A percentile compares a stretch with the other conserved stretches of the same genome.
phyloP scores from a whole-genome alignment of 805 yeast species.

The Dipodascopsis tothii region DNA sequence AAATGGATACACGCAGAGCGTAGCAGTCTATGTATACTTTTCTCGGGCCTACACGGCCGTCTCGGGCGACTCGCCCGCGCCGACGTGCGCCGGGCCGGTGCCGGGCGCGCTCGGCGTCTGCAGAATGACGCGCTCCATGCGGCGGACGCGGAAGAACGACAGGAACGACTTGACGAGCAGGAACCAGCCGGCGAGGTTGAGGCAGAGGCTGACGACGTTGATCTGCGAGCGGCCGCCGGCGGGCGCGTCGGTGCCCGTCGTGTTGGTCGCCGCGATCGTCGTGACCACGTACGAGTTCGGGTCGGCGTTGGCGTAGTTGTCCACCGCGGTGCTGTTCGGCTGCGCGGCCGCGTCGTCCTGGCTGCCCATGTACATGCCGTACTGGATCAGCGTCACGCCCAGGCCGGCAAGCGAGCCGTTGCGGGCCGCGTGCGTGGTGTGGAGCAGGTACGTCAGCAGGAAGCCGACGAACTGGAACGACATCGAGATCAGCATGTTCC shows the following conservation, averaged over 20 bases:
- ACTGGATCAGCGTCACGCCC: conserved; percentile 72
- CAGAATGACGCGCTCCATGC: conserved; percentile 59
- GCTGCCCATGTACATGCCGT: conserved; percentile 46
- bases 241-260: conserved; percentile 19
- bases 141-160: conserved; percentile 69
- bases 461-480: conserved; percentile 93
- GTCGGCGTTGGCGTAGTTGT: conserved; percentile 42
- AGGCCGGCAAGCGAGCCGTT: conserved; percentile 91
- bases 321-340: conserved; percentile 24
- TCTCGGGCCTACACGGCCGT: conserved; percentile 1
- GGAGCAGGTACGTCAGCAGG: conserved; percentile 77
- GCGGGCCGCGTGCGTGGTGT: conserved; percentile 94
- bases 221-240: conserved; percentile 9
- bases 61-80: background rate
- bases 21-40: no score
- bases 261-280: conserved; percentile 20
- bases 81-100: background rate
- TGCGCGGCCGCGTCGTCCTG: conserved; percentile 37
- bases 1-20: no score
- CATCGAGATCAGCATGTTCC: conserved; percentile 85
- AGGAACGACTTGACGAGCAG: conserved; percentile 58
- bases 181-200: conserved; percentile 63
- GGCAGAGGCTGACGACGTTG: conserved; percentile 30
- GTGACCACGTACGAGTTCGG: conserved; percentile 50
- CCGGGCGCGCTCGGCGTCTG: conserved; percentile 4